These are phyloP conservation scores for Umbilicaria muhlenbergii DNA, from an alignment of 495 filamentous ascomycete genomes.

Conservation along the genomic window DNA sequence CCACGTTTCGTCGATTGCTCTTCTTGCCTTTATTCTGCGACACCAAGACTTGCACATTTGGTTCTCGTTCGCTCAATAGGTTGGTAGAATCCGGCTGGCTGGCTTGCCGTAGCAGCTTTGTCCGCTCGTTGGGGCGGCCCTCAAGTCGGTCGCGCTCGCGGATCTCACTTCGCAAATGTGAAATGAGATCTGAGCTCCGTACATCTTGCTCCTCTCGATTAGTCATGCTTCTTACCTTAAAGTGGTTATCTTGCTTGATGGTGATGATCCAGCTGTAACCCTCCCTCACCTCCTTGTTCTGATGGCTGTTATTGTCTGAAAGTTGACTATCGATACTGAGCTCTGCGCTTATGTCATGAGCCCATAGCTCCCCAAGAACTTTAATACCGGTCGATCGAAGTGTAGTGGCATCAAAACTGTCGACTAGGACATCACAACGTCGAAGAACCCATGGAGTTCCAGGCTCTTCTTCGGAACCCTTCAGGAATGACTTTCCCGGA, in stretches of 20 bases:
- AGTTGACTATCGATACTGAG: constrained; percentile 48
- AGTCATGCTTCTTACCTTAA: constrained; percentile 62
- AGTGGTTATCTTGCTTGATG: constrained; percentile 34
- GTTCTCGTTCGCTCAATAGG: constrained; percentile 31
- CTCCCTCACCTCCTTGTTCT: constrained; percentile 51
- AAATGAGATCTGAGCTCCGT: constrained; percentile 53
- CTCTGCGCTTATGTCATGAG: constrained; percentile 76
- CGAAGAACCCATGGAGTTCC: constrained; percentile 20
- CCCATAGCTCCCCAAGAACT: constrained; percentile 67
- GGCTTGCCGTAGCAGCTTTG: constrained; percentile 23
- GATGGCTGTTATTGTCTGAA: constrained; percentile 22
- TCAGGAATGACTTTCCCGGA: constrained; percentile 44
- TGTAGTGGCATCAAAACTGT: constrained; percentile 63
- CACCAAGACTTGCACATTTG: constrained; percentile 69
- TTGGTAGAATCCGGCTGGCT: constrained; percentile 26
- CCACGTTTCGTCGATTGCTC: constrained; percentile 67
- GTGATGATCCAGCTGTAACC: constrained; percentile 75
- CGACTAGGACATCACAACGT: constrained; percentile 68
- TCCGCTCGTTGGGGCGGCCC: constrained; percentile 24
- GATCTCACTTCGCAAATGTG: constrained; percentile 69
- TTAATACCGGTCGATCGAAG: constrained; percentile 61
- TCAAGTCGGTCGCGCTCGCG: constrained; percentile 58
- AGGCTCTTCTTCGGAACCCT: constrained; percentile 36
- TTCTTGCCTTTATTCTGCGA: constrained; percentile 78
- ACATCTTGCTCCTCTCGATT: constrained; percentile 78